Percentiles rank a stretch among this genome's conserved stretches.
Evolutionary conservation across 78 protist genomes (phyloP).

Genomic region (Cavenderia fasciculata): DNA sequence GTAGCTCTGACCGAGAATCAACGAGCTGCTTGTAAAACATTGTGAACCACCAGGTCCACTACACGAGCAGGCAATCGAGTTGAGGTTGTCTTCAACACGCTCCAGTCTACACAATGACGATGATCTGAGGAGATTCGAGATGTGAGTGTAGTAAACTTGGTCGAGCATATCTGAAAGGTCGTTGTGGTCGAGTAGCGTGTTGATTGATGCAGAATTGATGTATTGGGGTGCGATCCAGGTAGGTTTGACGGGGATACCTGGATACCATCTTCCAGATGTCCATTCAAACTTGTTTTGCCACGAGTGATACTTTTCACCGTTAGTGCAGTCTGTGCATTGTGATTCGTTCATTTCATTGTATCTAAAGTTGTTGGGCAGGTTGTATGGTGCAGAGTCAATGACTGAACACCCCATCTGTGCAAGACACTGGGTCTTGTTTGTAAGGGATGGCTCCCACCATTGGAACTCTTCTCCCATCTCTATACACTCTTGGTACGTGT

Average conservation of each 20-base stretch:
- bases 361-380: neutral
- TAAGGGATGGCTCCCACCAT: constrained; percentile 45
- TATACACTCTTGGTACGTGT: neutral
- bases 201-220: neutral
- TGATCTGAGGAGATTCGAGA: constrained; percentile 30
- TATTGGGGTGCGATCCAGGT: constrained; percentile 1
- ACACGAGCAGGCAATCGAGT: constrained; percentile 16
- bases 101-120: neutral
- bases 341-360: constrained; percentile 32
- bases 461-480: neutral
- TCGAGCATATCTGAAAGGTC: neutral
- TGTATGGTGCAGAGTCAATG: neutral
- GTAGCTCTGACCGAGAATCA: neutral
- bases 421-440: neutral
- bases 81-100: neutral
- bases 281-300: constrained; percentile 22
- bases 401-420: constrained; percentile 14
- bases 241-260: neutral
- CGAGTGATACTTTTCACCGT: neutral
- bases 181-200: neutral
- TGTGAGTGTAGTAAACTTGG: neutral
- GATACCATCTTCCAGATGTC: constrained; percentile 25
- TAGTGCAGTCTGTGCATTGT: neutral
- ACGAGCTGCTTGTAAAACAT: neutral
- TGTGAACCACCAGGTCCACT: neutral